Conservation (phyloP, 352 stramenopile species). For the Phytophthora aleatoria region DNA sequence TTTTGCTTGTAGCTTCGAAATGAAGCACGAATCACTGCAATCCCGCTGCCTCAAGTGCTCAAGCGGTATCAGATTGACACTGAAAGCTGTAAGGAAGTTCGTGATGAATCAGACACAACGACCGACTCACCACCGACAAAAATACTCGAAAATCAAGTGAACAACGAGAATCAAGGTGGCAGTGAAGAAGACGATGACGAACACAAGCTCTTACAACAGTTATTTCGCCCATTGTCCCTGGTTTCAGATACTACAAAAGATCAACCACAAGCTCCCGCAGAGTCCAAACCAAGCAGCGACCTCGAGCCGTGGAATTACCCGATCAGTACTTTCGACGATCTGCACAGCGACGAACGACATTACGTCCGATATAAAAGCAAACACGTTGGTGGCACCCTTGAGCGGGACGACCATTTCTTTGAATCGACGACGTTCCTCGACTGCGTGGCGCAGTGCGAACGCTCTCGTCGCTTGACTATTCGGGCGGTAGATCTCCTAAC, state of each 20-base stretch:
- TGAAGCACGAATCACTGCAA: constrained; percentile 44
- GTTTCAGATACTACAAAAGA: not conserved
- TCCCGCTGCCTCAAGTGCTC: constrained; percentile 44
- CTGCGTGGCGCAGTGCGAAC: constrained; percentile 68
- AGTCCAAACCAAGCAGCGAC: constrained; percentile 17
- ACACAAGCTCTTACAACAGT: constrained; percentile 28
- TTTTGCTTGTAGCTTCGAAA: constrained; percentile 37
- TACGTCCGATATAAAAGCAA: constrained; percentile 71
- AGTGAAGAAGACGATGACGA: constrained; percentile 21
- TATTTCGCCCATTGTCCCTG: constrained; percentile 28
- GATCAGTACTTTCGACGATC: constrained; percentile 64
- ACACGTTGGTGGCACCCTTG: constrained; percentile 50
- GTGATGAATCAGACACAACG: not conserved
- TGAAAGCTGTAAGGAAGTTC: constrained; percentile 42
- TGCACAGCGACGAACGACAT: constrained; percentile 66
- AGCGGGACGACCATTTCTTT: constrained; percentile 74
- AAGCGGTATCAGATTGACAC: constrained; percentile 62
- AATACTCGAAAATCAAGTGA: not conserved
- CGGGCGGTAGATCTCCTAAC: constrained; percentile 56
- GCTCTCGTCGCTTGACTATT: constrained; percentile 61
- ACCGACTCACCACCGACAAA: constrained; percentile 2
- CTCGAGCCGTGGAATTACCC: constrained; percentile 64
- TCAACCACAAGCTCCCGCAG: not conserved
- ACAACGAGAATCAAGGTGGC: not conserved
- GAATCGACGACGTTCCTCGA: constrained; percentile 65